These are phyloP conservation scores for Leptodermis oblonga DNA, from an alignment of 257 asterid species.

Conservation along the genomic window DNA sequence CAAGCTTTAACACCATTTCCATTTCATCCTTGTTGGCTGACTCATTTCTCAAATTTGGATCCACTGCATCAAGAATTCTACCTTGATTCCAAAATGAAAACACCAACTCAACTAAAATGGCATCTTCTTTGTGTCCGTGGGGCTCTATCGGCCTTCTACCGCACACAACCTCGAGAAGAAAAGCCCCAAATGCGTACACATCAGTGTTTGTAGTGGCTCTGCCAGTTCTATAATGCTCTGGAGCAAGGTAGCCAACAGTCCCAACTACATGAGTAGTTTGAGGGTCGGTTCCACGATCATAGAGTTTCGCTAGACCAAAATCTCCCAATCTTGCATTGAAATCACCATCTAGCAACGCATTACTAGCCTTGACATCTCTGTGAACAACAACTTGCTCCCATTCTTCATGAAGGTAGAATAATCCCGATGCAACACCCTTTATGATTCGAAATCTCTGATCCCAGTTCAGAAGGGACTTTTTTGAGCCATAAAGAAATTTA, in stretches of 20 bases:
- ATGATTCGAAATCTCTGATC: conserved; percentile 44
- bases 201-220: conserved; percentile 56
- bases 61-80: conserved; percentile 40
- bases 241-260: conserved; percentile 69
- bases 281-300: conserved; percentile 68
- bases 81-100: conserved; percentile 40
- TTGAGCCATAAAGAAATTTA: conserved; percentile 36
- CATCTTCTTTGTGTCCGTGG: conserved; percentile 21
- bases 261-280: conserved; percentile 62
- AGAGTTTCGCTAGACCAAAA: conserved; percentile 58
- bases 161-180: conserved; percentile 59
- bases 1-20: conserved; percentile 51
- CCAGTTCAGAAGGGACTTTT: conserved; percentile 43
- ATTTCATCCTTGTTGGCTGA: conserved; percentile 32
- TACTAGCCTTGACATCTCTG: conserved; percentile 67
- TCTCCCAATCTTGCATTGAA: conserved; percentile 54
- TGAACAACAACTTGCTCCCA: conserved; percentile 71
- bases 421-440: conserved; percentile 58
- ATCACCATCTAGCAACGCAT: conserved; percentile 50
- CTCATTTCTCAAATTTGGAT: conserved; percentile 34
- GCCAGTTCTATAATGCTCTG: conserved; percentile 59
- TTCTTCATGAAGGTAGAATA: conserved; percentile 56
- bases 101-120: conserved; percentile 55
- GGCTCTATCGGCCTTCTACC: conserved; percentile 70
- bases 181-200: conserved; percentile 61